Base-by-base conservation (phyloP, 345 rosid species). In the Eucalyptus cloeziana region DNA sequence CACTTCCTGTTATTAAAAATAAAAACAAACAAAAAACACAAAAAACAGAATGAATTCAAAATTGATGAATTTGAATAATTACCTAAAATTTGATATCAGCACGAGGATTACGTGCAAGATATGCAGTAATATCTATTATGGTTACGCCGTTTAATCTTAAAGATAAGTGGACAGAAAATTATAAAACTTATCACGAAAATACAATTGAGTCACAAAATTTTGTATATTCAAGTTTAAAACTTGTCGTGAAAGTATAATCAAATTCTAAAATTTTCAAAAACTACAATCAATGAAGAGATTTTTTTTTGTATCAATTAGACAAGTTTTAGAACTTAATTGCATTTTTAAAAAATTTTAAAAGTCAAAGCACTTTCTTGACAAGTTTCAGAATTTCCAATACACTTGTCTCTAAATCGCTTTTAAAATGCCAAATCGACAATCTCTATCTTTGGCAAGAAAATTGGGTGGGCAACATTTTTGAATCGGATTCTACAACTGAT, bases 161-260 rank as follows among this genome's bases (percentile, higher is more conserved):
- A 13, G 2, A 60, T 21, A 52, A 52, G 58, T 52, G 58, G 5
- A 52, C 10, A 3, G 10, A 8, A 52, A 52, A 52, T 52, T 52
- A 0, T 52, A 52, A 3, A 52, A 52, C 3, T 52, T 7, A 1
- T 21, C 0, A 0, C 10, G 1, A 3, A 19, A 21, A 52, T 1
- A 21, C 0, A 52, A 52, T 52, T 21, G 10, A 21, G 2, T 52
- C 5, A 52, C 58, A 2, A 52, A 21, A 52, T 2, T 52, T 21
- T 5, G 1, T 52, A 21, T 52, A 7, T 21, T 52, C 10, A 52
- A 52, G 5, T 52, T 1, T 52, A 52, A 52, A 52, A 52, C 4
- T 52, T 52, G 2, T 52, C 0, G 2, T 52, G 5, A 52, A 52
- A 0, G 4, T 52, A 1, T 52, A 7, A 19, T 52, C 0, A 52